A percentile compares a stretch with the other conserved stretches of the same genome.
Conservation (phyloP, 2,329 filamentous ascomycete genomes). For the Neonectria faginata region DNA sequence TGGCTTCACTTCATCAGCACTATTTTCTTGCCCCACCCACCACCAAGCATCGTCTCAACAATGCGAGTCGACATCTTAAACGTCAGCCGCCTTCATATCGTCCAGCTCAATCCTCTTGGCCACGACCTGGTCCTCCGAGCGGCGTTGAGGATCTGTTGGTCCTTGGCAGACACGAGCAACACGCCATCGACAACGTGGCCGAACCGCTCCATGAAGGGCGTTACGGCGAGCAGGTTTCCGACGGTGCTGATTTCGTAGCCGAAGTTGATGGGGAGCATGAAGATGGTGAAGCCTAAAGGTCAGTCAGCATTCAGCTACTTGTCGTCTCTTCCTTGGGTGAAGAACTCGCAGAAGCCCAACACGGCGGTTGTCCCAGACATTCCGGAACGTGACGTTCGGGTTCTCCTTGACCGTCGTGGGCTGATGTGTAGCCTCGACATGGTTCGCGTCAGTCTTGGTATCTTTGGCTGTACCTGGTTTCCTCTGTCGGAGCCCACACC, state of each 20-base stretch:
- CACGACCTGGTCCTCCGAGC: constrained; percentile 26
- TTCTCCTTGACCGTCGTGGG: neutral
- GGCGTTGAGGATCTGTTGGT: constrained; percentile 49
- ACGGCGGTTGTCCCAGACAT: constrained; percentile 37
- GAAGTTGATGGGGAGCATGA: constrained; percentile 46
- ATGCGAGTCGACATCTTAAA: neutral
- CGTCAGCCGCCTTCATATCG: constrained; percentile 17
- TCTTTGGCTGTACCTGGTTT: no score
- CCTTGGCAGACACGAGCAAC: constrained; percentile 39
- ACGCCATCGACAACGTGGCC: constrained; percentile 32
- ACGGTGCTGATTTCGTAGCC: constrained; percentile 46
- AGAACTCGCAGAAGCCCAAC: constrained; percentile 36
- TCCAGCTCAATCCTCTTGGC: constrained; percentile 29
- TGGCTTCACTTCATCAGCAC: no score
- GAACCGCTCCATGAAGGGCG: constrained; percentile 41
- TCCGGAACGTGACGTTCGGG: constrained; percentile 25
- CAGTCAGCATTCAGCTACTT: no score
- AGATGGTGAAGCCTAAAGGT: constrained; percentile 43
- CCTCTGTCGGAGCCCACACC: no score
- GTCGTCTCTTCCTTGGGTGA: rapidly evolving
- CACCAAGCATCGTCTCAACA: neutral
- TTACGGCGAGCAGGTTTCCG: constrained; percentile 47
- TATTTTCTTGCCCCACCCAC: no score
- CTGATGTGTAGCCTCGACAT: constrained; percentile 27
- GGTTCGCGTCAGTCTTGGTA: constrained; percentile 25